Evolutionary conservation across 768 basidiomycete species (phyloP), one percentile per base, ranked within the genome.

Genomic region (Guyanaporus albipodus): DNA sequence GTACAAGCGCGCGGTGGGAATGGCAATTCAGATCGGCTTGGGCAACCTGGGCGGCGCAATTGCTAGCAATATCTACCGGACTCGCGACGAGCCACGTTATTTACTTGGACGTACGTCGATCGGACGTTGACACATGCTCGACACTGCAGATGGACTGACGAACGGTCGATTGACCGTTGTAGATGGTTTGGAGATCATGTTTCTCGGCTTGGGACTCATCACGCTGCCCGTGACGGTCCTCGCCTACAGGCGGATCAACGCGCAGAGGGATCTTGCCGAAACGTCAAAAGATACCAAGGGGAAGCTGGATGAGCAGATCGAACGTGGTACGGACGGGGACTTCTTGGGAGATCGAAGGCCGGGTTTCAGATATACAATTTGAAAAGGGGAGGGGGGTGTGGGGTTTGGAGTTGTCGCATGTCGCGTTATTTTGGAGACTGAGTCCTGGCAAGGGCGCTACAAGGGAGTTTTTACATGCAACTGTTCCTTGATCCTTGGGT

Each of bases 281-380:
- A 40, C 32, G 14, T 0, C 4, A 17, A 4, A 31, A 23, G 6
- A 6, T 2, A 22, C 2, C 10, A 8, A 4, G 26, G 15, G 18
- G 12, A 10, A 15, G n/a, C 14, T 26, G 23, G 31, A 17, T 9
- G n/a, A 21, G 1, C 8, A 19, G 26, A 22, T 32, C n/a, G 37
- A 21, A 11, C 23, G 28, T n/a, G 21, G 10, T 10, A 9, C 14
- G 3, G 22, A 3, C 8, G 6, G 8, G 3, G 22, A 3, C 8
- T 9, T 11, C 14, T 1, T 38, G 3, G 37, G 44, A 14, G 44
- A 46, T 32, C 31, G 44, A 8, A 46, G 14, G 6, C 14, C 18
- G 8, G 11, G 17, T 24, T 46, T 46, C 31, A 47, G 38, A 21
- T 47, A 40, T 19, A 47, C 38, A 24, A 46, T 46, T 15, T 38